Base-by-base conservation (phyloP, 441 rosid genomes). In the Kokia cookei region DNA sequence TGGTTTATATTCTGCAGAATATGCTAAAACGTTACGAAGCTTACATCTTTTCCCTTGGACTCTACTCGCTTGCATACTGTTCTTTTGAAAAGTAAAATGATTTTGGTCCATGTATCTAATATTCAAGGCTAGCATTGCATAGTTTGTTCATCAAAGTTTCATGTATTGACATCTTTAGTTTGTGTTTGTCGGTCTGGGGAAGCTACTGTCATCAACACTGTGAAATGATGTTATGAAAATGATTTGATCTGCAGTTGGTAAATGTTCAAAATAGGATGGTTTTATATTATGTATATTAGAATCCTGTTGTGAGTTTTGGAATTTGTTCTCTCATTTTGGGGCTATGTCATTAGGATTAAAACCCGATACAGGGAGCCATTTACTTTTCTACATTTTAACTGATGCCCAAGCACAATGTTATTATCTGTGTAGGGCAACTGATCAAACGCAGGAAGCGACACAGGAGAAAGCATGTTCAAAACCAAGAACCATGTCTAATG, bases 401-500 rank as follows among this genome's bases (percentile, higher is more conserved):
- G 24, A 65, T 51, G 12, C 72, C 24, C 2, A 10, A 43, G 19
- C 12, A 61, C 72, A 47, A 22, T 60, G 71, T 69, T 74, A 65
- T 9, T 42, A 42, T 42, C 47, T 43, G 48, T 74, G 65, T 75
- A 90, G 98, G 82, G 79, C 94, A 86, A 80, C 93, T 96, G 5
- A 75, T 91, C 75, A 94, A 94, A 84, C 89, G 96, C 60, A 85
- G 99, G 85, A 94, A 94, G 88, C 86, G 84, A 48, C 99, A 94
- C 80, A 87, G 93, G 77, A 87, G 98, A 78, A 94, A 93, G 82
- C 91, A 85, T 54, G 82, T 90, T 73, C 91, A 88, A 68, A 90
- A 93, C 83, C 97, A 94, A 81, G 98, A 94, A 84, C 90, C 87
- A 32, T 94, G 99, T 82, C 77, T 91, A 61, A 90, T 94, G 99